Evolutionary conservation across 345 rosid species (phyloP).

Genomic region (Alliaria petiolata): DNA sequence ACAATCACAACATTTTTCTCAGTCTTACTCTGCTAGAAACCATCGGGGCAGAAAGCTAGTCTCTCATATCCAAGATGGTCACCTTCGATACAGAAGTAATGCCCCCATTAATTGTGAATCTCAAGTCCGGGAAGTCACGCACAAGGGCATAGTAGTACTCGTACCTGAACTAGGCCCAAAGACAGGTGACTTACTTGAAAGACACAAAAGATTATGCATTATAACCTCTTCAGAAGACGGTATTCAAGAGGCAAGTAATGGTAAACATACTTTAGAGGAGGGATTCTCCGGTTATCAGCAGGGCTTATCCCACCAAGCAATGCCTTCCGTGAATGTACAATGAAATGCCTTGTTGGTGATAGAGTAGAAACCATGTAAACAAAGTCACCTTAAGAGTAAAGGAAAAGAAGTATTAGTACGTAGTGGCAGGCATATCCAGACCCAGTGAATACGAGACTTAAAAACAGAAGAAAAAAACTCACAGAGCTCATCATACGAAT

Average conservation of each 20-base stretch:
- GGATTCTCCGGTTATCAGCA: constrained; percentile 91
- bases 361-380: constrained; percentile 83
- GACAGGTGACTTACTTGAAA: background rate
- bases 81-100: constrained; percentile 80
- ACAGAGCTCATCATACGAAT: constrained; percentile 94
- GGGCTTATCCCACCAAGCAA: constrained; percentile 91
- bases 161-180: constrained; percentile 52
- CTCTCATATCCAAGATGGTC: constrained; percentile 20
- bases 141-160: constrained; percentile 86
- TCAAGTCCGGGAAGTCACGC: constrained; percentile 93
- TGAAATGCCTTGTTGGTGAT: constrained; percentile 90
- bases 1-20: constrained; percentile 18
- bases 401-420: background rate
- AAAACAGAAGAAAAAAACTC: constrained; percentile 37
- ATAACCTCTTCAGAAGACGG: background rate
- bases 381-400: constrained; percentile 70
- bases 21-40: constrained; percentile 10
- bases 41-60: background rate
- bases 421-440: background rate
- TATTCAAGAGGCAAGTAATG: background rate
- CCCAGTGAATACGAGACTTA: background rate
- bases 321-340: constrained; percentile 95
- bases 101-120: constrained; percentile 94
- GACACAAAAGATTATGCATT: background rate
- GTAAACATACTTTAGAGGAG: constrained; percentile 79